These are phyloP conservation scores for Hirsutella thompsonii DNA, from an alignment of 2,329 filamentous ascomycete species.

Conservation along the genomic window DNA sequence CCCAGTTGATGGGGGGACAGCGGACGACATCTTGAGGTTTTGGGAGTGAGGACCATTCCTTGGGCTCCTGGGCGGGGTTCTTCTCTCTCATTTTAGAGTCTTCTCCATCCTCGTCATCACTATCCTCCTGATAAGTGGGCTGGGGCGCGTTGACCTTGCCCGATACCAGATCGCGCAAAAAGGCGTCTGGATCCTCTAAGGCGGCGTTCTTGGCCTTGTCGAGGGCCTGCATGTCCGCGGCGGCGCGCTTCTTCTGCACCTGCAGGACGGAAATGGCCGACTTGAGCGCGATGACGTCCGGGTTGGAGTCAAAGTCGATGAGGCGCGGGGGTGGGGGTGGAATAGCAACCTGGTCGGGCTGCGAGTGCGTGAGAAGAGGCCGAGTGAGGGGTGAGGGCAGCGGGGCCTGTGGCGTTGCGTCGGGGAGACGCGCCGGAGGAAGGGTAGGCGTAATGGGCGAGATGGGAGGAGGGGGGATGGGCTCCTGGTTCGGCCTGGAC, in stretches of 20 bases:
- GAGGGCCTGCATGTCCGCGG: constrained; percentile 60
- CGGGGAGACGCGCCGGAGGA: constrained; percentile 20
- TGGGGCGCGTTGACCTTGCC: constrained; percentile 39
- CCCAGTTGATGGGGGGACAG: constrained; percentile 87
- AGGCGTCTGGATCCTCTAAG: constrained; percentile 56
- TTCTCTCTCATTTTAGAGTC: no score
- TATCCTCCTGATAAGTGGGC: constrained; percentile 6
- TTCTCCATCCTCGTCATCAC: constrained; percentile 16
- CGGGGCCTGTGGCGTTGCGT: constrained; percentile 5
- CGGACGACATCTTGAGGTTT: constrained; percentile 71
- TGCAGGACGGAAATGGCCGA: constrained; percentile 79
- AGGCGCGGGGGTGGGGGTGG: constrained; percentile 35
- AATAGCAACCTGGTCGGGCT: constrained; percentile 26
- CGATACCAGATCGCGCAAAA: constrained; percentile 52
- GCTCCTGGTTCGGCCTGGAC: constrained; percentile 8
- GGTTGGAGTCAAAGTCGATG: constrained; percentile 52
- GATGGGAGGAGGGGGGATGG: constrained; percentile 36
- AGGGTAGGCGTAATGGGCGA: constrained; percentile 42
- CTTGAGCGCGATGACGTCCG: constrained; percentile 76
- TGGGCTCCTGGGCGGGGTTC: constrained; percentile 6
- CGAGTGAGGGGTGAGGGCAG: constrained; percentile 10
- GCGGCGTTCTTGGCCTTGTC: constrained; percentile 59
- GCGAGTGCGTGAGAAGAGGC: constrained; percentile 28
- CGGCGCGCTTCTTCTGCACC: constrained; percentile 68
- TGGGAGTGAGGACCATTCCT: constrained; percentile 53